These are phyloP conservation scores for Picea abies DNA, from an alignment of 83 land plant species.

Conservation along the genomic window DNA sequence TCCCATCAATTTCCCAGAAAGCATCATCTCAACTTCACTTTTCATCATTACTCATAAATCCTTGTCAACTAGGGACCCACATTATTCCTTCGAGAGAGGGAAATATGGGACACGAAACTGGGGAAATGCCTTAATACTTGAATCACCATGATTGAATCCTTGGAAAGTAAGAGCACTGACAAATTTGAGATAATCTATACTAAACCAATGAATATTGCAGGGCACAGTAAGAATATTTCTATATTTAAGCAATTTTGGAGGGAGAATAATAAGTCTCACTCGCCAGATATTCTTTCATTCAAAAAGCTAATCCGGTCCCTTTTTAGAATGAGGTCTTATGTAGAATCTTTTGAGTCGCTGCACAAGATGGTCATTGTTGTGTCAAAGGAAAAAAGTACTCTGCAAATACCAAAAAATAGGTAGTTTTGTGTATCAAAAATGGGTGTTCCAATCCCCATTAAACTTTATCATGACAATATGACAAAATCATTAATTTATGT, in stretches of 20 bases:
- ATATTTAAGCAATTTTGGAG: slow-evolving; percentile 57
- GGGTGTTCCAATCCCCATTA: slow-evolving; percentile 42
- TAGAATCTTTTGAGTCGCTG: slow-evolving; percentile 33
- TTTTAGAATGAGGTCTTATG: slow-evolving; percentile 32
- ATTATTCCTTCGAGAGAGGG: no score
- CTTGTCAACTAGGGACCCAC: no score
- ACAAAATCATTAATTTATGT: background rate
- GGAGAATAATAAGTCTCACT: slow-evolving; percentile 36
- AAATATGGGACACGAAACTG: no score
- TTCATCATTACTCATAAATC: no score
- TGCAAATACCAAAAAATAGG: slow-evolving; percentile 18
- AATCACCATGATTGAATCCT: no score
- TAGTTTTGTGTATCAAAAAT: slow-evolving; percentile 18
- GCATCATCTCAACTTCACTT: no score
- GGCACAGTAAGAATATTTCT: slow-evolving; percentile 40
- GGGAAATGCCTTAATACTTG: no score
- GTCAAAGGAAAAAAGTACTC: slow-evolving; percentile 7
- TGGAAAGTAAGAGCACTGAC: no score
- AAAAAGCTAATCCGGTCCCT: slow-evolving; percentile 47
- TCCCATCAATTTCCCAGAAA: no score
- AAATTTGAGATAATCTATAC: no score
- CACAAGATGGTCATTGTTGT: slow-evolving; percentile 50
- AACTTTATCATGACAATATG: background rate
- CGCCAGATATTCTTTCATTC: slow-evolving; percentile 31
- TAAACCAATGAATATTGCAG: slow-evolving; percentile 49